Evolutionary conservation across 2,329 filamentous ascomycete species (phyloP).

Genomic region (Cercospora canescens): DNA sequence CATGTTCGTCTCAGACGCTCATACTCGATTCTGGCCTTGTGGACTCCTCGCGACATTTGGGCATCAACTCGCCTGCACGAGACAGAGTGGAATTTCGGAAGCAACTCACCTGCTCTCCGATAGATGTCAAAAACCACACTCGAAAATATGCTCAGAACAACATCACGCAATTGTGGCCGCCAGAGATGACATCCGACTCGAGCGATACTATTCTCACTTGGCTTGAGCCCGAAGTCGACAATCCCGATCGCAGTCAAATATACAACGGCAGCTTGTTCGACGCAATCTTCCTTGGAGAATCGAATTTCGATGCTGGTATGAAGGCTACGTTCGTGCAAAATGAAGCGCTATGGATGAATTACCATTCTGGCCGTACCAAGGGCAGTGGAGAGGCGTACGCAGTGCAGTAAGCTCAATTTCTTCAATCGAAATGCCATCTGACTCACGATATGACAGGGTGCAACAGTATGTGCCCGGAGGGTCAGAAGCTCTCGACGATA

Average conservation of each 20-base stretch:
- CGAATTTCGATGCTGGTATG: not conserved
- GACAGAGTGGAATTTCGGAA: conserved; percentile 1
- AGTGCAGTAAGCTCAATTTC: not conserved
- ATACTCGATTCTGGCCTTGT: conserved; percentile 3
- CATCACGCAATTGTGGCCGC: not conserved
- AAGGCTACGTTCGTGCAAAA: conserved; percentile 3
- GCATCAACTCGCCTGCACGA: not conserved
- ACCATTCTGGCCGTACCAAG: conserved; percentile 1
- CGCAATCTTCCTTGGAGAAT: not conserved
- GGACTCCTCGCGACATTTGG: not conserved
- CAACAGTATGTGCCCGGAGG: conserved; percentile 2
- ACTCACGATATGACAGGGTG: not conserved
- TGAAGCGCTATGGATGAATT: conserved; percentile 4
- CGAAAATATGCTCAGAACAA: not conserved
- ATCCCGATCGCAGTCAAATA: not conserved
- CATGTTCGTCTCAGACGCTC: not conserved
- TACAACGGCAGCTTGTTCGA: conserved; percentile 5
- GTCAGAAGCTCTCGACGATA: not conserved
- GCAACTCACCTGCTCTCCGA: not conserved
- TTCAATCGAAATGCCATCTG: not conserved
- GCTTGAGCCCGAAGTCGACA: not conserved
- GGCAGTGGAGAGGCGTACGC: conserved; percentile 4
- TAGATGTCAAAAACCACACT: not conserved
- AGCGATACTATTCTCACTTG: not conserved
- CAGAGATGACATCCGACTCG: not conserved